phyloP scores from a whole-genome alignment of 2,329 filamentous ascomycete species.

The Parastagonospora nodorum region DNA sequence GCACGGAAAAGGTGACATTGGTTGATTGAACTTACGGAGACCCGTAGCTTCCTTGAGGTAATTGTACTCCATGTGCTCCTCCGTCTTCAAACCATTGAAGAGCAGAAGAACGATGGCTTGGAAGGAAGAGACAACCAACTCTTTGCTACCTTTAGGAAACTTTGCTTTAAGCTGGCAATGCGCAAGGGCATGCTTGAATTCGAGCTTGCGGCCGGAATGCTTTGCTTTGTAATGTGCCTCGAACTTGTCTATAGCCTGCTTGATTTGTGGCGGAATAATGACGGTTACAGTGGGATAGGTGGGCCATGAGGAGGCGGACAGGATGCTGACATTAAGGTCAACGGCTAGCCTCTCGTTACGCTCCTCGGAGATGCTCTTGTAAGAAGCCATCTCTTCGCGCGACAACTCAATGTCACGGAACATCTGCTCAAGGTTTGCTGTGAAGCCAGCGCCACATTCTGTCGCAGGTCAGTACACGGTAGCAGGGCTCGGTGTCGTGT shows the following conservation, averaged over 20 bases:
- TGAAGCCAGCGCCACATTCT: constrained; percentile 93
- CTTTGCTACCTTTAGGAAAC: constrained; percentile 81
- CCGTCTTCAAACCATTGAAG: constrained; percentile 74
- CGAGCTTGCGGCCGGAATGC: constrained; percentile 82
- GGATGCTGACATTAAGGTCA: constrained; percentile 82
- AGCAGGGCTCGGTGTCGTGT: neutral
- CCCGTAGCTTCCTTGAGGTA: constrained; percentile 77
- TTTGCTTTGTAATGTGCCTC: constrained; percentile 86
- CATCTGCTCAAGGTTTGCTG: constrained; percentile 98
- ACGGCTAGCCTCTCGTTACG: constrained; percentile 63
- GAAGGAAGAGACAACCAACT: constrained; percentile 87
- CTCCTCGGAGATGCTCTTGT: constrained; percentile 71
- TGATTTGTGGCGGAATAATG: constrained; percentile 75
- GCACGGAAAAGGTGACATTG: constrained; percentile 1
- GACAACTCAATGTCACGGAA: constrained; percentile 97
- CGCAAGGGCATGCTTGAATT: constrained; percentile 92
- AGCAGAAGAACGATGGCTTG: constrained; percentile 89
- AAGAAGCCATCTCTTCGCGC: constrained; percentile 89
- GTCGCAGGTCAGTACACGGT: constrained; percentile 14
- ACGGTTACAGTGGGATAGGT: constrained; percentile 80
- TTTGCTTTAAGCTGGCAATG: constrained; percentile 83
- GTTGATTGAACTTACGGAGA: constrained; percentile 59
- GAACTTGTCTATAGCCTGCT: constrained; percentile 78
- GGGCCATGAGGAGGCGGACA: constrained; percentile 93
- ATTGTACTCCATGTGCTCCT: constrained; percentile 72